phyloP scores from a whole-genome alignment of 129 eudicot genomes.

The Kitagawia praeruptora region DNA sequence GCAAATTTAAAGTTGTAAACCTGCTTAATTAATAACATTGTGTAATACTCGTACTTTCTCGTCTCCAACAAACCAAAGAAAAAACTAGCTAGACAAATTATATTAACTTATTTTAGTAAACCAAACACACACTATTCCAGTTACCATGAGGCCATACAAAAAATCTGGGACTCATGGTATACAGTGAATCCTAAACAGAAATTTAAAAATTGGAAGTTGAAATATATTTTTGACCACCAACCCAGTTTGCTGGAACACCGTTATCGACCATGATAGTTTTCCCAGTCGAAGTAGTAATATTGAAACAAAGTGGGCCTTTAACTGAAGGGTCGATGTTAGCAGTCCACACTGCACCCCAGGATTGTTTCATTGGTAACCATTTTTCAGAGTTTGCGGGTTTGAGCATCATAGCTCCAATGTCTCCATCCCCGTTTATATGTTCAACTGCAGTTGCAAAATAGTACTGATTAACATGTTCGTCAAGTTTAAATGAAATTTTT shows the following conservation, averaged over 20 bases:
- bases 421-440: constrained; percentile 27
- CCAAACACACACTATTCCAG: too few species aligned
- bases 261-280: not conserved
- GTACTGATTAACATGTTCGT: constrained; percentile 19
- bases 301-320: not conserved
- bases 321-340: not conserved
- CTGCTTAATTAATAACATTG: too few species aligned
- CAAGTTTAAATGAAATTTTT: constrained; percentile 20
- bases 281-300: not conserved
- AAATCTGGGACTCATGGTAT: too few species aligned
- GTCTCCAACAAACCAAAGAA: too few species aligned
- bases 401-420: constrained; percentile 18
- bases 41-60: too few species aligned
- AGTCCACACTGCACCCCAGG: constrained; percentile 37
- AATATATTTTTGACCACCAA: not conserved
- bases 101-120: too few species aligned
- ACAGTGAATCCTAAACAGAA: not conserved
- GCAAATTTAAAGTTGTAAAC: too few species aligned
- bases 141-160: too few species aligned
- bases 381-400: constrained; percentile 12
- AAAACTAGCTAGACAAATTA: too few species aligned
- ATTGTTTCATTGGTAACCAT: constrained; percentile 28
- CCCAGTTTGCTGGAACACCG: not conserved
- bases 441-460: constrained; percentile 26
- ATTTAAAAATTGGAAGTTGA: not conserved